Evolutionary conservation across 139 green algal species (phyloP), one percentile per base, ranked within the genome.

Genomic region (Picochlorum costavermella): DNA sequence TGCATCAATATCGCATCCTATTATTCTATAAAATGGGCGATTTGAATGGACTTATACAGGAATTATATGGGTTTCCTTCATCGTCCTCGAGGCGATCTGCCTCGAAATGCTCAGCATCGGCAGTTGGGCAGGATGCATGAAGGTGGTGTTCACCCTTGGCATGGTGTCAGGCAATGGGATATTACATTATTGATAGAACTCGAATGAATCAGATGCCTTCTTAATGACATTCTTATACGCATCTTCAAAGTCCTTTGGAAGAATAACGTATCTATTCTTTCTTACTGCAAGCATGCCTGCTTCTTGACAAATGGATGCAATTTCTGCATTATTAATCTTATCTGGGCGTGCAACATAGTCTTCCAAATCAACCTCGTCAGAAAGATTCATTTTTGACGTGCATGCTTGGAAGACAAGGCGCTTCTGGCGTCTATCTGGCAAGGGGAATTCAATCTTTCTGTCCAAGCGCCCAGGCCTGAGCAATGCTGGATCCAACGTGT

Each of bases 241-340:
- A 81, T 96, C 95, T 72, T 99, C 94, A 72, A 99, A 97, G 76
- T 99, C 94, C 79, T 98, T 98, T 30, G 92, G 86, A 69, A 98
- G 77, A 69, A 99, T 96, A 43, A 99, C 92, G 74, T 99, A 99
- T 20, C 93, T 81, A 78, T 95, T 96, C 71, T 94, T 94, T 45
- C 94, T 83, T 59, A 99, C 94, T 20, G 94, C 94, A 44, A 91
- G 79, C 84, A 95, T 85, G 56, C 87, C 87, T 20, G 87, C 87
- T 72, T 94, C 87, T 71, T 97, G 94, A 75, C 81, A 91, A 65
- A 96, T 94, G 43, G 84, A 81, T 0, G 81, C 49, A 40, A 96
- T 96, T 64, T 99, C 94, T 1, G 94, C 94, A 11, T 92, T 94
- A 66, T 82, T 93, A 74, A 99, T 96, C 82, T 97, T 97, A 79